phyloP scores from a whole-genome alignment of 257 asterid genomes.

The Salvia rosmarinus region DNA sequence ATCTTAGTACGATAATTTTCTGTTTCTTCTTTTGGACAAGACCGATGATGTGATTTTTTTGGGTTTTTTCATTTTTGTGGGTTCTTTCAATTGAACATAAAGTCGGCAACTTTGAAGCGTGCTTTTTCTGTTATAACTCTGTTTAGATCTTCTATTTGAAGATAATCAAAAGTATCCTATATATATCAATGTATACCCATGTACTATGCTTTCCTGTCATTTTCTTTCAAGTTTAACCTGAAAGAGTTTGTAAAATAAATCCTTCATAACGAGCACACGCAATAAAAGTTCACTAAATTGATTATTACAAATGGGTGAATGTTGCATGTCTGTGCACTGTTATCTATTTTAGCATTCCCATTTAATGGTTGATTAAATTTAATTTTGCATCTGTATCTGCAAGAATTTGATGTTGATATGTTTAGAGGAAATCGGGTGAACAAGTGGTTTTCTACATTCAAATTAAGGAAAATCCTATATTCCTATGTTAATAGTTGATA shows the following conservation, averaged over 20 bases:
- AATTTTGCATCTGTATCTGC: background rate
- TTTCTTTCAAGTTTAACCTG: slow-evolving; percentile 11
- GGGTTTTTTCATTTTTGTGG: background rate
- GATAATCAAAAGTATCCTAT: background rate
- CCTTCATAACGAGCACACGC: background rate
- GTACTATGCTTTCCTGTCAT: background rate
- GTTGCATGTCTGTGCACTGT: background rate
- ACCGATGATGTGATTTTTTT: slow-evolving; percentile 9
- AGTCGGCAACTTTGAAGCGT: background rate
- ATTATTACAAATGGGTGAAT: background rate
- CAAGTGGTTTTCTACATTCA: background rate
- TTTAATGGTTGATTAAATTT: background rate
- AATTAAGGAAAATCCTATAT: slow-evolving; percentile 5
- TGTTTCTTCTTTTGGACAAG: background rate
- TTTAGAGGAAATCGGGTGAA: background rate
- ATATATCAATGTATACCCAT: background rate
- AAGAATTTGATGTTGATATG: background rate
- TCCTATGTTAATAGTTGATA: background rate
- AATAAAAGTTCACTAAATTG: background rate
- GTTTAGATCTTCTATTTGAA: slow-evolving; percentile 2
- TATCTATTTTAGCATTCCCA: background rate
- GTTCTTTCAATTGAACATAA: background rate
- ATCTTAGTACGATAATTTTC: background rate
- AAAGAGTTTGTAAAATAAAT: background rate
- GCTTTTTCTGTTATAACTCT: background rate